These are phyloP conservation scores for Fragaria iinumae DNA, from an alignment of 306 rosid species.

Conservation along the genomic window DNA sequence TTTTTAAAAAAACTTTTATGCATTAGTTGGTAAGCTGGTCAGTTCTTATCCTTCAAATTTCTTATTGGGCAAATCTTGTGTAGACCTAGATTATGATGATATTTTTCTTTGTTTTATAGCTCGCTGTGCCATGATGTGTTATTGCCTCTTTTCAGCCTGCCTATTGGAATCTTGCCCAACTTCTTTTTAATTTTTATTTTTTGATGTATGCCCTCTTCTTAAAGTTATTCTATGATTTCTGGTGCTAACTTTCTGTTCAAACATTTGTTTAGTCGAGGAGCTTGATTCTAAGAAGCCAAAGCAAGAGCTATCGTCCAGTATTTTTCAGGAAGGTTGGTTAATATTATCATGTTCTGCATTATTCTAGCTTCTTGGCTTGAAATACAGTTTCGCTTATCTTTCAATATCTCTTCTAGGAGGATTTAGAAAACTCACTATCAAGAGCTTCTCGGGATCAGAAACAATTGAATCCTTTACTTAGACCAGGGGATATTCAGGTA, in stretches of 20 bases:
- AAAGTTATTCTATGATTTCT: conserved; percentile 7
- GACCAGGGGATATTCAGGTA: conserved; percentile 85
- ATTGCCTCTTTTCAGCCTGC: not conserved
- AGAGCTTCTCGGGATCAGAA: conserved; percentile 66
- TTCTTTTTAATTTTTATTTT: not conserved
- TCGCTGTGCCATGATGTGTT: not conserved
- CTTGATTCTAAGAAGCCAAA: conserved; percentile 70
- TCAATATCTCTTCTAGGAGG: conserved; percentile 60
- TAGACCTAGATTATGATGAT: not conserved
- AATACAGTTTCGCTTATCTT: conserved; percentile 16
- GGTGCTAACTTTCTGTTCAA: conserved; percentile 17
- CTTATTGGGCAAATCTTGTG: not conserved
- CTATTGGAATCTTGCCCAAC: not conserved
- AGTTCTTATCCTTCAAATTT: not conserved
- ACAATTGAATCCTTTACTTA: conserved; percentile 54
- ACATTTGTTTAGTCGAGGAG: conserved; percentile 62
- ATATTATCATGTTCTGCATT: conserved; percentile 13
- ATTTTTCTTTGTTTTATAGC: not conserved
- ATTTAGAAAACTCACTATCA: conserved; percentile 66
- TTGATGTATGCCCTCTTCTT: conserved; percentile 1
- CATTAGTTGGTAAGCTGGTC: not conserved
- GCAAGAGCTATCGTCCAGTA: conserved; percentile 83
- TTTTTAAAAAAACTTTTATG: not conserved
- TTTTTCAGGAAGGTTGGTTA: conserved; percentile 85
- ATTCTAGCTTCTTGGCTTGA: conserved; percentile 22